A percentile compares a stretch with the other conserved stretches of the same genome.
These are phyloP conservation scores for Flaveria floridana DNA, from an alignment of 140 eudicot species.

Conservation along the genomic window DNA sequence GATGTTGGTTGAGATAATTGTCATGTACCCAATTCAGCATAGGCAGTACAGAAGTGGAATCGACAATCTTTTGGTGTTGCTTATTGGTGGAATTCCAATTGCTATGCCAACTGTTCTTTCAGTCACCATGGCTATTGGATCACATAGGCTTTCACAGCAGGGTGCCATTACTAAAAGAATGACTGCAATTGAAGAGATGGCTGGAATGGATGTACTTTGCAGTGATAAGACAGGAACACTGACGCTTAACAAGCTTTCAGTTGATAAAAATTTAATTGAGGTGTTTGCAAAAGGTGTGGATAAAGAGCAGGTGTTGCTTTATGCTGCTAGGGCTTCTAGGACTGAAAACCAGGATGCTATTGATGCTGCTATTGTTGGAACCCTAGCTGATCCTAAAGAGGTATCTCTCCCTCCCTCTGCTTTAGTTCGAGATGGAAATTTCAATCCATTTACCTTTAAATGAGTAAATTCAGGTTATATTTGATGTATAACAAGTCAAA, in stretches of 20 bases:
- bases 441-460: neutral
- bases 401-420: constrained; percentile 22
- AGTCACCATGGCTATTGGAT: constrained; percentile 94
- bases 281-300: constrained; percentile 72
- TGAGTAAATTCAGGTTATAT: neutral
- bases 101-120: constrained; percentile 95
- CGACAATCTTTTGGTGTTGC: constrained; percentile 48
- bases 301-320: constrained; percentile 61
- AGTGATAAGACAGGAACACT: constrained; percentile 91
- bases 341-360: constrained; percentile 80
- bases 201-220: constrained; percentile 92
- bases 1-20: constrained; percentile 45
- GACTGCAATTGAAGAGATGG: constrained; percentile 98
- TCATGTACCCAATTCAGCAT: constrained; percentile 55
- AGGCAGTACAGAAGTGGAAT: constrained; percentile 47
- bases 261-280: constrained; percentile 69
- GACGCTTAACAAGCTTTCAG: constrained; percentile 71
- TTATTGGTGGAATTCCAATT: constrained; percentile 73
- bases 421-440: neutral
- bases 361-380: constrained; percentile 83
- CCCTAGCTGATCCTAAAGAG: constrained; percentile 79
- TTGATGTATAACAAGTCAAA: neutral
- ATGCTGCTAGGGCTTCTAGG: constrained; percentile 76
- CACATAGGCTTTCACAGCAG: constrained; percentile 83
- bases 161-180: constrained; percentile 90